Evolutionary conservation across 345 rosid species (phyloP).

Genomic region (Eucalyptus caleyi): DNA sequence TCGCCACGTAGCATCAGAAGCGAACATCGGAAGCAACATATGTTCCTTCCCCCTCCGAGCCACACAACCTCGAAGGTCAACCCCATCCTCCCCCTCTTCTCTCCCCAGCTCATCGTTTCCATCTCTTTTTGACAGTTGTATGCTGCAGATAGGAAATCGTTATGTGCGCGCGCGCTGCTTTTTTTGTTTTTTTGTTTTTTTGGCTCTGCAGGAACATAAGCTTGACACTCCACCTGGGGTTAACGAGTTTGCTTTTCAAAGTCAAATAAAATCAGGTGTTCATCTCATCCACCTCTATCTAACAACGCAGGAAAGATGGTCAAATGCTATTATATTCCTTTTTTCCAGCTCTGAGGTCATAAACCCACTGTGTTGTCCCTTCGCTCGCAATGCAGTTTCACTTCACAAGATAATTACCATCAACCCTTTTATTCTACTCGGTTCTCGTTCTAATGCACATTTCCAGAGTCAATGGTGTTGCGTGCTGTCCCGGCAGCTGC

Average conservation of each 20-base stretch:
- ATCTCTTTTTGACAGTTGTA: not conserved
- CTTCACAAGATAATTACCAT: not conserved
- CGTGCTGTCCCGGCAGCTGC: not conserved
- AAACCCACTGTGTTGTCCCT: not conserved
- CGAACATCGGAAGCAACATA: not conserved
- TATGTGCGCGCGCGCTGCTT: not conserved
- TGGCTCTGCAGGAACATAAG: not conserved
- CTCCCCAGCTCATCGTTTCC: not conserved
- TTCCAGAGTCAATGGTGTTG: not conserved
- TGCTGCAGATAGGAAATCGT: not conserved
- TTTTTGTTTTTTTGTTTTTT: no score
- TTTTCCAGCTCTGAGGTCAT: not conserved
- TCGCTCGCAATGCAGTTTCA: not conserved
- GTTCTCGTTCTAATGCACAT: not conserved
- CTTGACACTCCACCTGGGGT: not conserved
- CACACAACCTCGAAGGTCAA: not conserved
- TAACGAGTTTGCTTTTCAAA: not conserved
- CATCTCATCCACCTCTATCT: not conserved
- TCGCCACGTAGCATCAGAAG: not conserved
- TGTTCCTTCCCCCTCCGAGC: not conserved
- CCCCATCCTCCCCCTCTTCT: not conserved
- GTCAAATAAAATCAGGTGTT: slow-evolving; percentile 1
- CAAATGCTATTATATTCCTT: not conserved
- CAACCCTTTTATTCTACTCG: not conserved
- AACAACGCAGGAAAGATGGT: not conserved